Evolutionary conservation across 2,329 filamentous ascomycete genomes (phyloP), one percentile per base, ranked within the genome.

Genomic region (Aspergillus pseudoterreus): DNA sequence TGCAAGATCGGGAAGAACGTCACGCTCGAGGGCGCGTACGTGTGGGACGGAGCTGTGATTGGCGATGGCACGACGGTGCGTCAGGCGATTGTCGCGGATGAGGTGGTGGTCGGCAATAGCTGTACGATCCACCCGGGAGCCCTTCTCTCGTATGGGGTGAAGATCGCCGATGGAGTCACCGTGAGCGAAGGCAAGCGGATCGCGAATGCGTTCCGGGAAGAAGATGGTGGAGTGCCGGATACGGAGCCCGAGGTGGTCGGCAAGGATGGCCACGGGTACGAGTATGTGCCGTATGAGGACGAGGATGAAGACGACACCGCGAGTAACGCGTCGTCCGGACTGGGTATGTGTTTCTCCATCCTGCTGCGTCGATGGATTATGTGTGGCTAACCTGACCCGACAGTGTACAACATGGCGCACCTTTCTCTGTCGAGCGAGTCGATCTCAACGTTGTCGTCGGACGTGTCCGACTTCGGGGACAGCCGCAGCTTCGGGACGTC

Each of bases 1-100:
- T 97, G 92, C 72, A 85, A 84, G 57, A 94, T 99, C 59, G 94
- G 94, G 6, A 86, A 83, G 59, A 89, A 94, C 58, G 92, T 94
- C 24, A 81, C 78, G 35, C 83, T 99, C 54, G 81, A 88, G 44
- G 81, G 90, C 59, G 87, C 89, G 19, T 92, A 90, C 62, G 83
- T 99, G 57, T 97, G 92, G 92, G 90, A 96, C 61, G 82, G 91
- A 61, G 84, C 84, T 0, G 81, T 81, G 4, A 83, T 99, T 59
- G 87, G 84, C 1, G 90, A 96, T 64, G 85, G 85, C 17, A 79
- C 86, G 14, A 80, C 80, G 21, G 76, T 99, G 44, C 78, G 81
- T 8, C 81, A 84, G 57, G 86, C 90, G 1, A 83, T 99, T 39
- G 75, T 99, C 49, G 94, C 88, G 4, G 84, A 86, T 61, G 82